Conservation (phyloP, 2,329 filamentous ascomycete species). For the Verticillium zaregamsianum region DNA sequence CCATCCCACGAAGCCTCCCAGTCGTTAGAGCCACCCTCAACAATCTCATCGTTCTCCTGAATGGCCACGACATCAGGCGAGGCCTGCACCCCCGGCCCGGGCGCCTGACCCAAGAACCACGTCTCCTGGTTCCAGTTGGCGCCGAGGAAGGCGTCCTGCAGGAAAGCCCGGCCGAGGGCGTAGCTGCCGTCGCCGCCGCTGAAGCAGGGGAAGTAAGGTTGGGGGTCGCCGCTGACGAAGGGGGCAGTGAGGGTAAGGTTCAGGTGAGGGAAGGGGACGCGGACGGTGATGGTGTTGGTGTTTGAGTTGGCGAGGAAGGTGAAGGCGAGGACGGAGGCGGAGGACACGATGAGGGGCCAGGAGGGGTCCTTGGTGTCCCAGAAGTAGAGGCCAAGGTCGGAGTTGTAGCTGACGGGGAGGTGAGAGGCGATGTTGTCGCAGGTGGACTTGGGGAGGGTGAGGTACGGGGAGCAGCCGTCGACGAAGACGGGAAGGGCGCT, state of each 20-base stretch:
- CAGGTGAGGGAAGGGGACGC: constrained; percentile 23
- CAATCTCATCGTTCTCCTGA: constrained; percentile 8
- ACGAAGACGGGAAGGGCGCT: constrained; percentile 23
- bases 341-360: constrained; percentile 33
- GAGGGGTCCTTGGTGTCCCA: constrained; percentile 30
- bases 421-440: constrained; percentile 33
- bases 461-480: constrained; percentile 33
- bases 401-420: constrained; percentile 32
- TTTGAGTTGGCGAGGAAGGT: constrained; percentile 27
- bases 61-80: not conserved
- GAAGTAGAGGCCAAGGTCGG: constrained; percentile 31
- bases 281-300: constrained; percentile 15
- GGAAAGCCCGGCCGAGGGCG: constrained; percentile 37
- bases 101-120: constrained; percentile 36
- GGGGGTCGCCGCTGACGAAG: constrained; percentile 21
- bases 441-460: constrained; percentile 32
- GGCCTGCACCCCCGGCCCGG: constrained; percentile 24
- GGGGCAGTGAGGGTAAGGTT: constrained; percentile 33
- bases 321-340: constrained; percentile 35
- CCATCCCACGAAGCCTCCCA: constrained; percentile 27
- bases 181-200: constrained; percentile 18
- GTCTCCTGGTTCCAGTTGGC: constrained; percentile 30
- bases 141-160: constrained; percentile 42
- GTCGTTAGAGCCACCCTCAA: constrained; percentile 21
- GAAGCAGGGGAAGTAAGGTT: constrained; percentile 39